These are phyloP conservation scores for Citeromyces matritensis DNA, from an alignment of 805 yeast species.

Conservation along the genomic window DNA sequence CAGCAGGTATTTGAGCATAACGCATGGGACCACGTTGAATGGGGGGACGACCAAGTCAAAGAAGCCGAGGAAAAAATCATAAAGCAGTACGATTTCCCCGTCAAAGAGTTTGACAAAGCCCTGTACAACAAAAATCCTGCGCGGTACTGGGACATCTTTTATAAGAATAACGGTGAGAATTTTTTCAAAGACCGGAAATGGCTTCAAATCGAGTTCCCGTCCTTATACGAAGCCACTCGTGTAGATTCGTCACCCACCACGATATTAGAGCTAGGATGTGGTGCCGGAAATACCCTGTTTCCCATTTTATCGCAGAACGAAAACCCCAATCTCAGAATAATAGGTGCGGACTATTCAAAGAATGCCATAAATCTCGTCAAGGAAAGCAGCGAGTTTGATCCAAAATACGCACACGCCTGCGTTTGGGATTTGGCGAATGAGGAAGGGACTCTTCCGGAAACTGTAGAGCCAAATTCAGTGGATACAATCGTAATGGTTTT, in stretches of 20 bases:
- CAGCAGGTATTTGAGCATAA: conserved; percentile 84
- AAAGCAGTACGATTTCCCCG: conserved; percentile 71
- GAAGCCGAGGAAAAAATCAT: conserved; percentile 64
- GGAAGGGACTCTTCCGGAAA: conserved; percentile 65
- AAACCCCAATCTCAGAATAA: conserved; percentile 57
- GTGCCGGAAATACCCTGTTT: conserved; percentile 94
- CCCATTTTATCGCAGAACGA: conserved; percentile 77
- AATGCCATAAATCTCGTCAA: conserved; percentile 82
- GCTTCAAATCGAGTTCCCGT: conserved; percentile 90
- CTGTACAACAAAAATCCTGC: conserved; percentile 78
- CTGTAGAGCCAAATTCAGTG: conserved; percentile 64
- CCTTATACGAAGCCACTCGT: conserved; percentile 63
- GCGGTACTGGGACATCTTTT: conserved; percentile 89
- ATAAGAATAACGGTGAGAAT: conserved; percentile 79
- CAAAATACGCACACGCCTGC: conserved; percentile 56
- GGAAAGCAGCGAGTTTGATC: conserved; percentile 41
- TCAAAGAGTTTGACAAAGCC: conserved; percentile 71
- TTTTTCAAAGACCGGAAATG: conserved; percentile 95
- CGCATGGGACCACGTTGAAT: conserved; percentile 96
- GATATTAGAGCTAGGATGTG: conserved; percentile 91
- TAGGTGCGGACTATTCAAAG: conserved; percentile 83
- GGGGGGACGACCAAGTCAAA: conserved; percentile 81
- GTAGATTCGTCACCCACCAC: conserved; percentile 55
- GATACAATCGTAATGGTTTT: conserved; percentile 93
- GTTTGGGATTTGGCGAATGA: conserved; percentile 93